phyloP scores from a whole-genome alignment of 176 grass and related monocot genomes.

The Bothriochloa decipiens region DNA sequence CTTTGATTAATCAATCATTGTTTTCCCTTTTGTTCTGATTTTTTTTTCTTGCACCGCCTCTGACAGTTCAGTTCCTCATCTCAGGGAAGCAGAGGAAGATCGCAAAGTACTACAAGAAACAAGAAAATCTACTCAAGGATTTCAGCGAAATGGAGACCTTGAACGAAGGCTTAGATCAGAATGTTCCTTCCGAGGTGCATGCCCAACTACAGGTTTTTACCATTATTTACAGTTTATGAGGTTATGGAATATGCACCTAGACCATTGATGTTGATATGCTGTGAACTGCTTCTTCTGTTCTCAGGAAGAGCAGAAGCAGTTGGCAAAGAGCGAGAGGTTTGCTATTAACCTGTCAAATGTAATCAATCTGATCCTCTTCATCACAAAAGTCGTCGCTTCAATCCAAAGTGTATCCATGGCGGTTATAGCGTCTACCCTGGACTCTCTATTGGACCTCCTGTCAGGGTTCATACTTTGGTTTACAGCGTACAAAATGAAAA shows the following conservation, averaged over 20 bases:
- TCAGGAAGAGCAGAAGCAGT: slow-evolving; percentile 71
- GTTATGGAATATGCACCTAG: neutral
- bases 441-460: slow-evolving; percentile 86
- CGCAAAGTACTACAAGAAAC: slow-evolving; percentile 93
- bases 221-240: neutral
- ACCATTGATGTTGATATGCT: neutral
- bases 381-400: slow-evolving; percentile 75
- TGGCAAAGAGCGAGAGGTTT: slow-evolving; percentile 65
- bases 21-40: neutral
- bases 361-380: slow-evolving; percentile 79
- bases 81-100: slow-evolving; percentile 84
- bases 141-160: slow-evolving; percentile 94
- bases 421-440: slow-evolving; percentile 89
- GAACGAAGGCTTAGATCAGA: slow-evolving; percentile 54
- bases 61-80: slow-evolving; percentile 9
- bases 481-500: slow-evolving; percentile 82
- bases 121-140: slow-evolving; percentile 75
- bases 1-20: neutral
- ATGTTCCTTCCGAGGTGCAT: slow-evolving; percentile 67
- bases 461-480: slow-evolving; percentile 96
- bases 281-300: neutral
- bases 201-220: neutral
- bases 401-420: slow-evolving; percentile 69
- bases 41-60: neutral
- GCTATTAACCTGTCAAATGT: slow-evolving; percentile 83